These are phyloP conservation scores for Talaromyces sp. DNA, from an alignment of 2,329 filamentous ascomycete genomes.

Conservation along the genomic window DNA sequence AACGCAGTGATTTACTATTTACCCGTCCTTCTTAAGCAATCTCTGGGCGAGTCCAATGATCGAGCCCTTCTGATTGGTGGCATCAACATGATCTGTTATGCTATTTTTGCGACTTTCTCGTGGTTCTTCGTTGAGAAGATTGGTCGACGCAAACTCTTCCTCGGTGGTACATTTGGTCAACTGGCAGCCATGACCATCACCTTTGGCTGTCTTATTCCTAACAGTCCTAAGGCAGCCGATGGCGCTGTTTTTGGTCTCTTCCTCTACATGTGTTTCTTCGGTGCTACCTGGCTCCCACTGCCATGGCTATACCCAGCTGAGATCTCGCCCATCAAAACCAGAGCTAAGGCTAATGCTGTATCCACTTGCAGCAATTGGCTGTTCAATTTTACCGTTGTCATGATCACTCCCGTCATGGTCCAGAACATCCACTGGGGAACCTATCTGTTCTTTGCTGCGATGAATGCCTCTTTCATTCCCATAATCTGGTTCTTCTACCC, in stretches of 20 bases:
- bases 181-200: conserved; percentile 34
- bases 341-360: conserved; percentile 52
- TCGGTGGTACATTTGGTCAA: conserved; percentile 35
- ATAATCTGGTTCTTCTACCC: conserved; percentile 52
- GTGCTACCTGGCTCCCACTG: conserved; percentile 59
- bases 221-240: conserved; percentile 20
- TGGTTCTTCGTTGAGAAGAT: conserved; percentile 40
- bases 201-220: conserved; percentile 34
- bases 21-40: conserved; percentile 36
- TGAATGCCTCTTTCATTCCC: conserved; percentile 45
- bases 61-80: conserved; percentile 41
- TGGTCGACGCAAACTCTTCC: conserved; percentile 40
- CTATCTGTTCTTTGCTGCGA: conserved; percentile 39
- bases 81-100: conserved; percentile 36
- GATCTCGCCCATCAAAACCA: conserved; percentile 50
- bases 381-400: conserved; percentile 52
- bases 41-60: conserved; percentile 26
- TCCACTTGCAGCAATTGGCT: conserved; percentile 52
- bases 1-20: conserved; percentile 40
- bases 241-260: conserved; percentile 56
- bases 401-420: conserved; percentile 43
- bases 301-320: conserved; percentile 54
- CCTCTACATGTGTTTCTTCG: conserved; percentile 64
- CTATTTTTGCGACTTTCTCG: conserved; percentile 24
- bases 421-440: conserved; percentile 35